These are phyloP conservation scores for Coemansia sp. DNA, from an alignment of 192 early-diverging fungal genomes.

Conservation along the genomic window DNA sequence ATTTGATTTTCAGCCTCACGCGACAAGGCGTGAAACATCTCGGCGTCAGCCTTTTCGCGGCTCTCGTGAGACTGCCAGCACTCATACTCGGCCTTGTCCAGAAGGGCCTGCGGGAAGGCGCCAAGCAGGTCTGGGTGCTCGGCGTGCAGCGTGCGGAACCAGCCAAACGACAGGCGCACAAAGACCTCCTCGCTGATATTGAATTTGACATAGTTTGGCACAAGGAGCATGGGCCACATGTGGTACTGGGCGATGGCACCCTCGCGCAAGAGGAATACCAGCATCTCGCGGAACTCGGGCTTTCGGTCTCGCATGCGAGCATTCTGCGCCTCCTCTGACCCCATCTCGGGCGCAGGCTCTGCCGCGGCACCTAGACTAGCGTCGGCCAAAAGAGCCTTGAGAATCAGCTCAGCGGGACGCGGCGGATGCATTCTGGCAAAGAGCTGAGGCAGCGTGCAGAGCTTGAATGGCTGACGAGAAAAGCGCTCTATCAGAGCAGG, in stretches of 20 bases:
- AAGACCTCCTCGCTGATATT: constrained; percentile 49
- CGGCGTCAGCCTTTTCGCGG: constrained; percentile 32
- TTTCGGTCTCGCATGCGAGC: constrained; percentile 57
- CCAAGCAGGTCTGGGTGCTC: constrained; percentile 51
- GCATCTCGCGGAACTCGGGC: constrained; percentile 76
- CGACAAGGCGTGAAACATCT: constrained; percentile 16
- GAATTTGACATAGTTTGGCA: constrained; percentile 62
- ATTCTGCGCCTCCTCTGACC: constrained; percentile 11
- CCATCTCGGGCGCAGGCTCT: not conserved
- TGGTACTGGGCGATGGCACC: constrained; percentile 78
- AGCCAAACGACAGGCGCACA: constrained; percentile 36
- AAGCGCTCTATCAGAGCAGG: constrained; percentile 16
- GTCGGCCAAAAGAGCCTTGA: constrained; percentile 24
- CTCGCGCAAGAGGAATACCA: constrained; percentile 78
- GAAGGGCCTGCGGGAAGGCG: constrained; percentile 44
- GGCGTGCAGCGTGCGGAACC: constrained; percentile 46
- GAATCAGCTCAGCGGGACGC: constrained; percentile 34
- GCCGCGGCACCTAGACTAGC: constrained; percentile 7
- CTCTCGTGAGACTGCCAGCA: constrained; percentile 34
- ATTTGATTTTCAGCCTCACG: constrained; percentile 41
- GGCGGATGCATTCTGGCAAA: constrained; percentile 45
- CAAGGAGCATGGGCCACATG: constrained; percentile 69
- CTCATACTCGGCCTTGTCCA: constrained; percentile 36
- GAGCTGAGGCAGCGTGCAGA: constrained; percentile 41
- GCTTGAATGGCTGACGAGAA: constrained; percentile 15